Conservation (phyloP, 2,329 filamentous ascomycete species). For the Nothophoma quercina region DNA sequence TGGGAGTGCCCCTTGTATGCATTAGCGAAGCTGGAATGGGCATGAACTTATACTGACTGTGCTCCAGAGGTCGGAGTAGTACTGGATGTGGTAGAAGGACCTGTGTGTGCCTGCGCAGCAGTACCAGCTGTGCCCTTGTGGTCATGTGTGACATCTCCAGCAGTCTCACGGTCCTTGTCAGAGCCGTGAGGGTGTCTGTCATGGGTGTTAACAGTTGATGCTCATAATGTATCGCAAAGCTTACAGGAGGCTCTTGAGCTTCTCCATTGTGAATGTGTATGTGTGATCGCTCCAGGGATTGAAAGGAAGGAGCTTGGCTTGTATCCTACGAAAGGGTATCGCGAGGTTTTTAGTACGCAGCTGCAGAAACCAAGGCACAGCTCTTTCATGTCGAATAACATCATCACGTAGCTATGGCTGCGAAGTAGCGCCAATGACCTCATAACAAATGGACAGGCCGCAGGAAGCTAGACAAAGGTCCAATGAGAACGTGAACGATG, state of each 20-base stretch:
- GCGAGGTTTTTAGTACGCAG: conserved; percentile 1
- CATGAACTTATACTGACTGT: not conserved
- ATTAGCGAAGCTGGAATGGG: not conserved
- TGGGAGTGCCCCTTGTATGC: conserved; percentile 22
- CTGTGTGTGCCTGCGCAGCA: conserved; percentile 7
- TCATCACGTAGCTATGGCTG: conserved; percentile 24
- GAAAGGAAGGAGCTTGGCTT: conserved; percentile 6
- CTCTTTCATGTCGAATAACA: conserved; percentile 22
- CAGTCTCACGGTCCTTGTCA: conserved; percentile 46
- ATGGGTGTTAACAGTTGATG: conserved; percentile 24
- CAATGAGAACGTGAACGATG: conserved; percentile 22
- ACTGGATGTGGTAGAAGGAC: not conserved
- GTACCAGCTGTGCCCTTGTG: conserved; percentile 23
- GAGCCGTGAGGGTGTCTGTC: conserved; percentile 45
- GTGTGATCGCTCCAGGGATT: conserved; percentile 20
- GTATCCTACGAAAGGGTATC: conserved; percentile 2
- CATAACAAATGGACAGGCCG: conserved; percentile 10
- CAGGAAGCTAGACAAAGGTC: conserved; percentile 27
- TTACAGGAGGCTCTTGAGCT: conserved; percentile 55
- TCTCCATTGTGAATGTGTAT: conserved; percentile 48
- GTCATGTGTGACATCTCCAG: conserved; percentile 24
- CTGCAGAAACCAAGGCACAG: conserved; percentile 34
- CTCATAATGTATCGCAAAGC: conserved; percentile 8
- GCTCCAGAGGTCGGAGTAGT: not conserved
- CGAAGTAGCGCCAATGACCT: conserved; percentile 16